phyloP scores from a whole-genome alignment of 345 rosid species.

The Alliaria petiolata region DNA sequence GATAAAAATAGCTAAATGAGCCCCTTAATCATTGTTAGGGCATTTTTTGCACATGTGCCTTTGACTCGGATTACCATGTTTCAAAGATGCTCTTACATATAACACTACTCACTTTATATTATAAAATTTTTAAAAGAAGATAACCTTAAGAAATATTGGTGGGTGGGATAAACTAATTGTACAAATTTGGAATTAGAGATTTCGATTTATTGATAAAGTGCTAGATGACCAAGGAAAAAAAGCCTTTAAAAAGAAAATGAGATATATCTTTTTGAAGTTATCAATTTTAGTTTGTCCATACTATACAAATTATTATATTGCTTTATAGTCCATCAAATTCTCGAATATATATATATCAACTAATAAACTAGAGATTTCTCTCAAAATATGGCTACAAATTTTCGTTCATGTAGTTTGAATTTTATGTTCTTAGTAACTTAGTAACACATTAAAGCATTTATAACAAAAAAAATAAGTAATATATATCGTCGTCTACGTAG shows the following conservation, averaged over 20 bases:
- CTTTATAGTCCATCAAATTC: neutral
- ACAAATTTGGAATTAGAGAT: neutral
- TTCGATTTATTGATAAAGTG: neutral
- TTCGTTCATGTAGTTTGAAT: neutral
- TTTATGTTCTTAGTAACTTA: no score
- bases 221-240: neutral
- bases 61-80: constrained; percentile 10
- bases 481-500: neutral
- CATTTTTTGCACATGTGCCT: neutral
- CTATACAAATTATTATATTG: neutral
- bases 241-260: neutral
- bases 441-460: neutral
- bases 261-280: constrained; percentile 8
- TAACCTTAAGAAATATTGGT: neutral
- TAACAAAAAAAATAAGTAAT: neutral
- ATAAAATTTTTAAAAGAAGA: neutral
- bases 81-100: constrained; percentile 15
- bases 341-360: neutral
- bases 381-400: neutral
- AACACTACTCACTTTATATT: neutral
- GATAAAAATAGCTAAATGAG: neutral
- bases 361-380: neutral
- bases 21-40: neutral
- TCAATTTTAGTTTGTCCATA: constrained; percentile 10
- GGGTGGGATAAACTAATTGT: neutral